A percentile compares a stretch with the other conserved stretches of the same genome.
phyloP scores from a whole-genome alignment of 169 alveolate genomes.

The Plasmodium knowlesi region DNA sequence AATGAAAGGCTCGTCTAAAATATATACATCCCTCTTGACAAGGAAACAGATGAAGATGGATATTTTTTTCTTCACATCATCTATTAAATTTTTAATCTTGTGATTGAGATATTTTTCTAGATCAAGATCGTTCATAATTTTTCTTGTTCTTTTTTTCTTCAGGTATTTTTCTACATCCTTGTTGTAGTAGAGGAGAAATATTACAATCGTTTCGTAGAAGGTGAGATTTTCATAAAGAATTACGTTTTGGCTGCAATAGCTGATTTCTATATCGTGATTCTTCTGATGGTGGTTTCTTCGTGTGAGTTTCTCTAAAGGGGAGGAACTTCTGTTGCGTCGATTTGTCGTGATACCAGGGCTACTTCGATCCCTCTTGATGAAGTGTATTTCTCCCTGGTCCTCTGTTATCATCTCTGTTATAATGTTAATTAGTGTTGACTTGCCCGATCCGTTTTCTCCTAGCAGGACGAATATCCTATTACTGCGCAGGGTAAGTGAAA shows the following conservation, averaged over 20 bases:
- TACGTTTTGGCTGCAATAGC: conserved; percentile 69
- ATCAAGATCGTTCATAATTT: conserved; percentile 43
- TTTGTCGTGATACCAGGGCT: not conserved
- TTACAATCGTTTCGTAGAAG: conserved; percentile 40
- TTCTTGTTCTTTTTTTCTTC: conserved; percentile 44
- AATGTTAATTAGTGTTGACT: conserved; percentile 66
- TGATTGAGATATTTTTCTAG: conserved; percentile 28
- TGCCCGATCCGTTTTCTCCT: conserved; percentile 74
- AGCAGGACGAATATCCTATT: conserved; percentile 55
- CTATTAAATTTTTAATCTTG: conserved; percentile 30
- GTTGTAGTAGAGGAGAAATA: conserved; percentile 62
- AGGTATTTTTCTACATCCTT: conserved; percentile 37
- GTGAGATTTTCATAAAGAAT: conserved; percentile 61
- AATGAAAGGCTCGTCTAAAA: conserved; percentile 67
- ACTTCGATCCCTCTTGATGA: conserved; percentile 6
- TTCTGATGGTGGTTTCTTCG: not conserved
- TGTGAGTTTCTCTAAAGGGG: not conserved
- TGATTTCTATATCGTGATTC: conserved; percentile 2
- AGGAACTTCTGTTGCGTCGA: not conserved
- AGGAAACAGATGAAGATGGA: conserved; percentile 68
- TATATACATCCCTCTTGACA: conserved; percentile 57
- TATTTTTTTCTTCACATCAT: conserved; percentile 67
- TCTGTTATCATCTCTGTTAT: conserved; percentile 51
- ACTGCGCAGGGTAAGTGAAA: conserved; percentile 28
- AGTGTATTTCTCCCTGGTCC: conserved; percentile 46